Conservation (phyloP, 257 asterid species). For the Nicotiana knightiana region DNA sequence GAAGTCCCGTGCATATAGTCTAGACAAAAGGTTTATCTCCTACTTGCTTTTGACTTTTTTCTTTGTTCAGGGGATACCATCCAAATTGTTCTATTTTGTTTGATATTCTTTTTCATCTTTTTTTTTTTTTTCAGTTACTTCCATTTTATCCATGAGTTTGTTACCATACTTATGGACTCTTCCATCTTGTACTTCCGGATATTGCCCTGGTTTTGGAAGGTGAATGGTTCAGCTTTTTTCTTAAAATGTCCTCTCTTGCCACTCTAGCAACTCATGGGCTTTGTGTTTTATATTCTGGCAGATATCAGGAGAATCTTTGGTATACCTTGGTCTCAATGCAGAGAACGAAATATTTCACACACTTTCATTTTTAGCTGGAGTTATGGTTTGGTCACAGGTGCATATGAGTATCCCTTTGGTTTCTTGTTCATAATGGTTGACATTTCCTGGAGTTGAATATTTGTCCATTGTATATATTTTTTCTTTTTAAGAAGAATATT, state of each 20-base stretch:
- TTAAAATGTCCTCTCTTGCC: slow-evolving; percentile 10
- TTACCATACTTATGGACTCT: slow-evolving; percentile 74
- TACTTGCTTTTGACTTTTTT: slow-evolving; percentile 1
- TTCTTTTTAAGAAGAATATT: no score
- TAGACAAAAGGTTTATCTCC: slow-evolving; percentile 74
- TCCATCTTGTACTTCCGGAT: slow-evolving; percentile 71
- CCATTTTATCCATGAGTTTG: slow-evolving; percentile 82
- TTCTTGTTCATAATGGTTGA: neutral
- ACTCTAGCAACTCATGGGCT: neutral
- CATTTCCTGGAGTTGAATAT: neutral
- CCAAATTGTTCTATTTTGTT: neutral
- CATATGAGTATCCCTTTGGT: slow-evolving; percentile 6
- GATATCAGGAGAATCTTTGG: slow-evolving; percentile 72
- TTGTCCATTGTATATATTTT: neutral
- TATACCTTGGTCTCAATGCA: slow-evolving; percentile 53
- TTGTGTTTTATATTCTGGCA: slow-evolving; percentile 23
- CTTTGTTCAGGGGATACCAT: neutral
- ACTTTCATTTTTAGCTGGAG: slow-evolving; percentile 84
- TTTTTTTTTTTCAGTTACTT: slow-evolving; percentile 46
- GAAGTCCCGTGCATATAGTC: slow-evolving; percentile 91
- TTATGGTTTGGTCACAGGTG: slow-evolving; percentile 96
- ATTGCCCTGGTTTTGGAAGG: slow-evolving; percentile 99
- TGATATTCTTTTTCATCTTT: neutral
- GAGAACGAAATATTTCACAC: slow-evolving; percentile 86
- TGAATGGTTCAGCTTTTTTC: slow-evolving; percentile 23